phyloP scores from a whole-genome alignment of 2,329 filamentous ascomycete genomes.

The Aphanocladium album region DNA sequence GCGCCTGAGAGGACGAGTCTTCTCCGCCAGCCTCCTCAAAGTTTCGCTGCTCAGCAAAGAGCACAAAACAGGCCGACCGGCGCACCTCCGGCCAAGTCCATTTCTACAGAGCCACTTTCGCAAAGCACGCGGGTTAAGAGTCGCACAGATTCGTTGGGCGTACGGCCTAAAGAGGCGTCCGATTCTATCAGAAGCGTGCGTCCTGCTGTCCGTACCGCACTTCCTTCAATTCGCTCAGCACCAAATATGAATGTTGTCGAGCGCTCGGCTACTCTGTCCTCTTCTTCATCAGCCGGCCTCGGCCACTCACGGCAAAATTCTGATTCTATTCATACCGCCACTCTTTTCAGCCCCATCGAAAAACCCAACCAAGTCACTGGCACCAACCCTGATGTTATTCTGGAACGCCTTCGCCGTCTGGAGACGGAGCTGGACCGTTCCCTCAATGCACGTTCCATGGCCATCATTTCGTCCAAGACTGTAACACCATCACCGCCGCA shows the following conservation, averaged over 20 bases:
- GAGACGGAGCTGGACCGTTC: conserved; percentile 58
- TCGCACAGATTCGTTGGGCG: conserved; percentile 16
- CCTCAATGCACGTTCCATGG: conserved; percentile 58
- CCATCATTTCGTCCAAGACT: conserved; percentile 51
- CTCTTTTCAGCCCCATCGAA: conserved; percentile 53
- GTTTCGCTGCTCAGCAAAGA: conserved; percentile 62
- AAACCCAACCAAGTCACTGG: conserved; percentile 44
- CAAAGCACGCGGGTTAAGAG: conserved; percentile 27
- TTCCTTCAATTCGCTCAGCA: conserved; percentile 21
- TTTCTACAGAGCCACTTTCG: conserved; percentile 21
- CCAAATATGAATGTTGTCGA: conserved; percentile 26
- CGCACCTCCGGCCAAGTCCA: conserved; percentile 26
- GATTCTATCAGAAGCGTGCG: conserved; percentile 9
- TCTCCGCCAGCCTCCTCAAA: conserved; percentile 53
- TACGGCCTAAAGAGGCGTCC: conserved; percentile 7
- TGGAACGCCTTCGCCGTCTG: conserved; percentile 51
- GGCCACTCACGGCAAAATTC: conserved; percentile 24
- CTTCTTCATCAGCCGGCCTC: conserved; percentile 21
- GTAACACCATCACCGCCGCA: conserved; percentile 52
- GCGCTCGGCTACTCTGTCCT: conserved; percentile 24
- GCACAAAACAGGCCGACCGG: conserved; percentile 43
- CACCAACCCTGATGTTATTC: conserved; percentile 53
- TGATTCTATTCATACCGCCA: conserved; percentile 34
- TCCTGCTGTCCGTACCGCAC: conserved; percentile 2
- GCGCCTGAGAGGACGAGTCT: conserved; percentile 34